A percentile compares a stretch with the other conserved stretches of the same genome.
Evolutionary conservation across 2,329 filamentous ascomycete species (phyloP).

Genomic region (Phyllosticta paracitricarpa): DNA sequence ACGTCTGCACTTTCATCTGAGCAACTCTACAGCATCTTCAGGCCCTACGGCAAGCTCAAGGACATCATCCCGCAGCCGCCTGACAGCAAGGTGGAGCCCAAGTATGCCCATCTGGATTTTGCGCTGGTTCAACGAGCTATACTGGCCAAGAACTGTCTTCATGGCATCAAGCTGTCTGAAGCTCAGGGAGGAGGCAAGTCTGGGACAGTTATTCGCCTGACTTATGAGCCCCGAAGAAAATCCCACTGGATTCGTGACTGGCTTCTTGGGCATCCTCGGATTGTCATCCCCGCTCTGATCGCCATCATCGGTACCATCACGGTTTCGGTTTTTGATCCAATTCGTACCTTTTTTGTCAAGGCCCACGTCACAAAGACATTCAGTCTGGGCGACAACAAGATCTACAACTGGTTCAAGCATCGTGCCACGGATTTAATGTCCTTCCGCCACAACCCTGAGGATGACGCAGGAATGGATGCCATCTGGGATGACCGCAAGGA

Average conservation of each 20-base stretch:
- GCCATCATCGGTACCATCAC: conserved; percentile 74
- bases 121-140: conserved; percentile 62
- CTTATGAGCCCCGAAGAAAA: conserved; percentile 72
- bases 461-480: conserved; percentile 62
- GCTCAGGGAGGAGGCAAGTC: conserved; percentile 60
- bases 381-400: conserved; percentile 59
- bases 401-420: conserved; percentile 73
- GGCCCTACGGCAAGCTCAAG: conserved; percentile 79
- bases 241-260: conserved; percentile 76
- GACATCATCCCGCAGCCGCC: conserved; percentile 75
- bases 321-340: conserved; percentile 85
- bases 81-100: conserved; percentile 76
- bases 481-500: conserved; percentile 82
- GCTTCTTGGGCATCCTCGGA: conserved; percentile 74
- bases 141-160: conserved; percentile 86
- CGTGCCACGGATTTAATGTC: conserved; percentile 58
- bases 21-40: conserved; percentile 74
- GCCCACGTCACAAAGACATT: conserved; percentile 72
- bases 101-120: conserved; percentile 73
- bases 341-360: conserved; percentile 87
- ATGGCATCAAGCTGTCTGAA: conserved; percentile 66
- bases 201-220: conserved; percentile 69
- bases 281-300: conserved; percentile 74
- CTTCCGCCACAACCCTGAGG: conserved; percentile 46
- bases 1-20: conserved; percentile 78